Percentiles rank a stretch among this genome's conserved stretches.
Evolutionary conservation across 129 eudicot genomes (phyloP).

Genomic region (Arctium lappa): DNA sequence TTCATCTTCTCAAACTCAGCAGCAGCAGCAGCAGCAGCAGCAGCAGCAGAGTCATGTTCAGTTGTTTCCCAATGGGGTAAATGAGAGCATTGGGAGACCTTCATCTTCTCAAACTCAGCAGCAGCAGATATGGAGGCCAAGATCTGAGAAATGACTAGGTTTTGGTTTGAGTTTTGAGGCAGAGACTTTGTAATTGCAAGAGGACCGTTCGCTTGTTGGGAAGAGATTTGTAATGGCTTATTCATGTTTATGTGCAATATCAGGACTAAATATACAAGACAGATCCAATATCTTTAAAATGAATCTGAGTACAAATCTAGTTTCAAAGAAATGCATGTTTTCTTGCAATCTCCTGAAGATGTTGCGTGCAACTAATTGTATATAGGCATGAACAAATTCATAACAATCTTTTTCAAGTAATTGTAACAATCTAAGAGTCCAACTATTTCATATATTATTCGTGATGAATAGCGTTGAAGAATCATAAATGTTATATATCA

Average conservation of each 20-base stretch:
- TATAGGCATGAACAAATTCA: not conserved
- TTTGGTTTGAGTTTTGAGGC: constrained; percentile 7
- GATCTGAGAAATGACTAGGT: constrained; percentile 23
- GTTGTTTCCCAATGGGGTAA: constrained; percentile 5
- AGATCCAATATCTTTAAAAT: not conserved
- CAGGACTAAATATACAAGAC: not conserved
- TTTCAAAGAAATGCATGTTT: not conserved
- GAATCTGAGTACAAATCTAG: not conserved
- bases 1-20: constrained; percentile 35
- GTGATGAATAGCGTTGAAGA: too few relatives aligned
- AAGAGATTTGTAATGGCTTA: constrained; percentile 6
- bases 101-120: constrained; percentile 34
- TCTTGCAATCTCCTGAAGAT: not conserved
- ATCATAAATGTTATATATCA: not conserved
- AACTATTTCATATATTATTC: not conserved
- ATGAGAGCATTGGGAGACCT: constrained; percentile 25
- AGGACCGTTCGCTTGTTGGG: not conserved
- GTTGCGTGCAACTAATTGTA: not conserved
- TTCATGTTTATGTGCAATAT: not conserved
- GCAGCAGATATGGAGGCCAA: constrained; percentile 58
- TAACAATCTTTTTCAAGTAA: not conserved
- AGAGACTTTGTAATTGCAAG: not conserved
- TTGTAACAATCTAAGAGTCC: not conserved
- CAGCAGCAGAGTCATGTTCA: constrained; percentile 5
- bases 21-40: constrained; percentile 38